phyloP scores from a whole-genome alignment of 208 protist species.

The Trypanosoma scelopori region DNA sequence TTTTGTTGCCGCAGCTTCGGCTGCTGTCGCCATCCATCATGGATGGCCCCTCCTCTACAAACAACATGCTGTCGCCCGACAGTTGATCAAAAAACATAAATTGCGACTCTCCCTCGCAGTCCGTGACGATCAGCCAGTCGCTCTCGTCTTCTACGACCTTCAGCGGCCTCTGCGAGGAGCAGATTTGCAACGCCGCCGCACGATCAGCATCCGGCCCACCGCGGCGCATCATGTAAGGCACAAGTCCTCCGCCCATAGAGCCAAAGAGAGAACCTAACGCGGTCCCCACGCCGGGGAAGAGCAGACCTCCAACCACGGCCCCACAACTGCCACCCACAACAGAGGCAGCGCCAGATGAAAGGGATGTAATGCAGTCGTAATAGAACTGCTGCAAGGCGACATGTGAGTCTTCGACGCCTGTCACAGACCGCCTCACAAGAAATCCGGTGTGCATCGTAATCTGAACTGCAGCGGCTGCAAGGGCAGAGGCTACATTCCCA shows the following conservation, averaged over 20 bases:
- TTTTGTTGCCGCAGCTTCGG: too few species aligned
- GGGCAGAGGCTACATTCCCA: slow-evolving; percentile 43
- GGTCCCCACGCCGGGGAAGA: slow-evolving; percentile 70
- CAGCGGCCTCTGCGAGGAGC: slow-evolving; percentile 3
- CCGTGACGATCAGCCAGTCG: slow-evolving; percentile 26
- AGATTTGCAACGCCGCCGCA: slow-evolving; percentile 3
- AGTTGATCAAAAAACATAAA: slow-evolving; percentile 9
- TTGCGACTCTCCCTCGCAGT: slow-evolving; percentile 11
- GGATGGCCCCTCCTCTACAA: background rate
- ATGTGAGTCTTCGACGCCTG: slow-evolving; percentile 16
- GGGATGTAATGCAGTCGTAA: slow-evolving; percentile 51
- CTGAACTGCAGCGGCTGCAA: slow-evolving; percentile 49
- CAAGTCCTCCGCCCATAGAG: slow-evolving; percentile 32
- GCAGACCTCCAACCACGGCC: slow-evolving; percentile 43
- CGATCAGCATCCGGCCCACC: slow-evolving; percentile 43
- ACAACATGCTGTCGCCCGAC: background rate
- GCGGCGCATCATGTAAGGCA: slow-evolving; percentile 36
- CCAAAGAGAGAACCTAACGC: slow-evolving; percentile 45
- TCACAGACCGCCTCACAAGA: slow-evolving; percentile 33
- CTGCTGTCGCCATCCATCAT: background rate
- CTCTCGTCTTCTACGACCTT: slow-evolving; percentile 23
- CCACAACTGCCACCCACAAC: slow-evolving; percentile 54
- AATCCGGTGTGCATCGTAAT: slow-evolving; percentile 33
- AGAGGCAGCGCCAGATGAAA: slow-evolving; percentile 33
- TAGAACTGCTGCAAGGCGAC: slow-evolving; percentile 50